phyloP scores from a whole-genome alignment of 192 early-diverging fungal species.

The Podila epicladia region DNA sequence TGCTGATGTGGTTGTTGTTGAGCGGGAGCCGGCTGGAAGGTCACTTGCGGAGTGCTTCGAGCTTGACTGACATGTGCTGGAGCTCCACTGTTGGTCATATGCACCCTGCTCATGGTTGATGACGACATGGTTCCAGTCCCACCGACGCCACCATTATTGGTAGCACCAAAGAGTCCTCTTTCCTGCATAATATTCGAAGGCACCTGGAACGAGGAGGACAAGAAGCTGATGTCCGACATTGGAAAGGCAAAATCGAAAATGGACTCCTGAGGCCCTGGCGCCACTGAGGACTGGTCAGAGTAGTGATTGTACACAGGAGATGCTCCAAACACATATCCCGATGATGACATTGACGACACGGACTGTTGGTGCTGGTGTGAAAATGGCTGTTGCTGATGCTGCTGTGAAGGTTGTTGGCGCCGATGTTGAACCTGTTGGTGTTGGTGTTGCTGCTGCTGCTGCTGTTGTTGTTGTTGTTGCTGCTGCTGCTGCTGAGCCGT shows the following conservation, averaged over 20 bases:
- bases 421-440: conserved; percentile 20
- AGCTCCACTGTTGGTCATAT: too few relatives aligned
- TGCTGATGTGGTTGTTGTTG: conserved; percentile 18
- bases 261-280: conserved; percentile 18
- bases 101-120: too few relatives aligned
- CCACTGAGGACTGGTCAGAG: not conserved
- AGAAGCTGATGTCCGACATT: conserved; percentile 34
- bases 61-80: too few relatives aligned
- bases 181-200: conserved; percentile 31
- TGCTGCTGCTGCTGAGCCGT: not conserved
- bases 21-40: too few relatives aligned
- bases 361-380: conserved; percentile 14
- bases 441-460: conserved; percentile 26
- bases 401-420: conserved; percentile 16
- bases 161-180: not conserved
- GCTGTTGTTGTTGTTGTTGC: conserved; percentile 34
- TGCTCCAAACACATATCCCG: conserved; percentile 19
- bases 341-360: not conserved
- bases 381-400: not conserved
- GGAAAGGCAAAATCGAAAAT: conserved; percentile 52
- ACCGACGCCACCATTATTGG: not conserved
- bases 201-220: conserved; percentile 47
- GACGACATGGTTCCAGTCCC: not conserved
- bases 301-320: conserved; percentile 28
- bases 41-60: too few relatives aligned